Conservation (phyloP, 2,329 filamentous ascomycete species). For the Emmonsia crescens region DNA sequence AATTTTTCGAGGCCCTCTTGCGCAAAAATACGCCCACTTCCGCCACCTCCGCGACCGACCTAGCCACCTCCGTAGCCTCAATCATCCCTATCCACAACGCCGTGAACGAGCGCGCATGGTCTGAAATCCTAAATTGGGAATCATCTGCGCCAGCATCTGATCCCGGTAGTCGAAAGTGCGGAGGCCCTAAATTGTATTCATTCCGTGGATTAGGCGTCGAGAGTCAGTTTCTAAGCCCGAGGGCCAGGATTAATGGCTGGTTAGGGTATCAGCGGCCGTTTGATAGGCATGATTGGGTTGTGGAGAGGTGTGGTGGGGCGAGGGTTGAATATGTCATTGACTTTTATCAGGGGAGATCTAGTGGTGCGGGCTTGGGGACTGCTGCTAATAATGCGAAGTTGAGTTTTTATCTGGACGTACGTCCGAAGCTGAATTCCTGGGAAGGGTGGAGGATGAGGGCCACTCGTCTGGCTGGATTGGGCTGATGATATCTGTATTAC, state of each 20-base stretch:
- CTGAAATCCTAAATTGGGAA: constrained; percentile 86
- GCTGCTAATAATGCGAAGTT: constrained; percentile 31
- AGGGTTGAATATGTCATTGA: constrained; percentile 94
- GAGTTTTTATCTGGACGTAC: constrained; percentile 55
- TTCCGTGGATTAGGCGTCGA: constrained; percentile 58
- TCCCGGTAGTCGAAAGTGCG: constrained; percentile 54
- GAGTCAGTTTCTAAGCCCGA: constrained; percentile 58
- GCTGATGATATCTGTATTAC: constrained; percentile 1
- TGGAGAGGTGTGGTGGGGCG: constrained; percentile 68
- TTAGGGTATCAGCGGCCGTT: constrained; percentile 88
- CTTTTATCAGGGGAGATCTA: constrained; percentile 71
- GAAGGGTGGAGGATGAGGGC: constrained; percentile 51
- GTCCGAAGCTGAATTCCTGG: constrained; percentile 53
- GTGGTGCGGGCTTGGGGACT: constrained; percentile 23
- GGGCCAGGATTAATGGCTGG: constrained; percentile 68
- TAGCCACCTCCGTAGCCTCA: constrained; percentile 67
- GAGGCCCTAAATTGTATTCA: constrained; percentile 68
- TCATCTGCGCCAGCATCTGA: constrained; percentile 46
- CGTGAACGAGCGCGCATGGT: constrained; percentile 94
- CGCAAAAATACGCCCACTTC: constrained; percentile 66
- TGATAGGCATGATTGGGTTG: constrained; percentile 93
- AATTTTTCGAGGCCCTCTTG: constrained; percentile 96
- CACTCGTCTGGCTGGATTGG: constrained; percentile 38
- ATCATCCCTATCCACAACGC: constrained; percentile 98
- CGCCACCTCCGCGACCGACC: constrained; percentile 28